A percentile compares a stretch with the other conserved stretches of the same genome.
These are phyloP conservation scores for Backusella tarrabulga DNA, from an alignment of 192 early-diverging fungal genomes.

Conservation along the genomic window DNA sequence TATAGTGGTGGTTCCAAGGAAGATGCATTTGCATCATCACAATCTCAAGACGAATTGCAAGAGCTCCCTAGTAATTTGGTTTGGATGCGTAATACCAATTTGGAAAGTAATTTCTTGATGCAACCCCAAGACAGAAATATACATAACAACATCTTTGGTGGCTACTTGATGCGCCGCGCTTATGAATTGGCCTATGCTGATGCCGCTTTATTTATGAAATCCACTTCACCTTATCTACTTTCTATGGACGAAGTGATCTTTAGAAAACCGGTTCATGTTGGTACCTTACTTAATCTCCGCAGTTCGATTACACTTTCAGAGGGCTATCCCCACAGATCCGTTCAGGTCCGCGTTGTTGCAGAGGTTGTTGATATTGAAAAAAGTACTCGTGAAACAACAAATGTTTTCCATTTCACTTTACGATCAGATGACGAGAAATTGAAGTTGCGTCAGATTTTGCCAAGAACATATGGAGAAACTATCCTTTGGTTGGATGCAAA, in stretches of 20 bases:
- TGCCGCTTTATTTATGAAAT: slow-evolving; percentile 66
- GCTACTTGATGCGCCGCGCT: slow-evolving; percentile 76
- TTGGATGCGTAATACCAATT: slow-evolving; percentile 29
- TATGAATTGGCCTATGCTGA: slow-evolving; percentile 83
- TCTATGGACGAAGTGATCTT: slow-evolving; percentile 82
- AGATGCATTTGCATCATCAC: slow-evolving; percentile 2
- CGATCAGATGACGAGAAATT: slow-evolving; percentile 13
- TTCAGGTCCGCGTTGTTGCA: slow-evolving; percentile 66
- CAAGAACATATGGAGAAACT: slow-evolving; percentile 79
- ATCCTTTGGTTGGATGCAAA: slow-evolving; percentile 80
- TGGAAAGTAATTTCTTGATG: slow-evolving; percentile 53
- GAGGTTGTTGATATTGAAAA: slow-evolving; percentile 74
- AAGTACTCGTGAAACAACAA: slow-evolving; percentile 67
- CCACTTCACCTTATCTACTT: slow-evolving; percentile 49
- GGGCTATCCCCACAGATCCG: slow-evolving; percentile 52
- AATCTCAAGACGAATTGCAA: slow-evolving; percentile 10
- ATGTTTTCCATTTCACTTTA: slow-evolving; percentile 90
- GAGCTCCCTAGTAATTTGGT: slow-evolving; percentile 17
- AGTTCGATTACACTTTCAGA: slow-evolving; percentile 79
- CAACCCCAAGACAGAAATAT: slow-evolving; percentile 82
- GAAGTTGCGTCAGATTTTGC: slow-evolving; percentile 64
- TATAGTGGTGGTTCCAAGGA: slow-evolving; percentile 41
- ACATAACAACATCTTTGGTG: slow-evolving; percentile 78
- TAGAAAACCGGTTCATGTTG: slow-evolving; percentile 81
- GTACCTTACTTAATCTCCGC: slow-evolving; percentile 70